phyloP scores from a whole-genome alignment of 148 eudicot species.

The Bassia scoparia region DNA sequence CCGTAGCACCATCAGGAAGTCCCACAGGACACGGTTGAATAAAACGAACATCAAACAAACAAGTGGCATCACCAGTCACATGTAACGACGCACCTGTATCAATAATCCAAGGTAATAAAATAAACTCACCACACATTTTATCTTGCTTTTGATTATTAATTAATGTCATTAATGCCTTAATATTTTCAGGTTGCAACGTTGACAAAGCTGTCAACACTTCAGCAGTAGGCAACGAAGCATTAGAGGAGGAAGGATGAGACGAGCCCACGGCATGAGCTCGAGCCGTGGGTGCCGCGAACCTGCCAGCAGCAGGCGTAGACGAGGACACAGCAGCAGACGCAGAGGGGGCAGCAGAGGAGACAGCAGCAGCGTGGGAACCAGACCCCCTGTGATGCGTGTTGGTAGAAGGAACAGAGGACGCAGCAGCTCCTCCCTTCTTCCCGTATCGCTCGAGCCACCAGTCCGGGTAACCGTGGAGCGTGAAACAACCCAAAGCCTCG shows the following conservation, averaged over 20 bases:
- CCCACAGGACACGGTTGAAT: not conserved
- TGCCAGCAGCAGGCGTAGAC: not conserved
- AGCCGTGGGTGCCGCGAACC: not conserved
- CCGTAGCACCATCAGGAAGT: not conserved
- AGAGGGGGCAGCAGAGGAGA: not conserved
- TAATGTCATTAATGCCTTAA: not conserved
- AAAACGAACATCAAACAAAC: too few relatives aligned
- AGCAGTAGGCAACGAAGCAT: not conserved
- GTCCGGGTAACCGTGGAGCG: not conserved
- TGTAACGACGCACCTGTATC: not conserved
- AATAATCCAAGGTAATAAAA: not conserved
- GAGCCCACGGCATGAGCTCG: not conserved
- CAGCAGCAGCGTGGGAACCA: too few relatives aligned
- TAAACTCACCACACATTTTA: not conserved
- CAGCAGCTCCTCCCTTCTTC: not conserved
- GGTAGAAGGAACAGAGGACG: too few relatives aligned
- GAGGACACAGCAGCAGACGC: too few relatives aligned
- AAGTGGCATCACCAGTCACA: too few relatives aligned
- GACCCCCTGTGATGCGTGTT: too few relatives aligned
- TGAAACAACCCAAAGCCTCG: not conserved
- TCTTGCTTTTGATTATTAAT: not conserved
- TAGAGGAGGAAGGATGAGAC: not conserved
- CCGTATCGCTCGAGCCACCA: too few relatives aligned
- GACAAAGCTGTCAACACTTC: not conserved
- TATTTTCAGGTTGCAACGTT: not conserved